These are phyloP conservation scores for Pseudognaphalium luteoalbum DNA, from an alignment of 129 eudicot species.

Conservation along the genomic window DNA sequence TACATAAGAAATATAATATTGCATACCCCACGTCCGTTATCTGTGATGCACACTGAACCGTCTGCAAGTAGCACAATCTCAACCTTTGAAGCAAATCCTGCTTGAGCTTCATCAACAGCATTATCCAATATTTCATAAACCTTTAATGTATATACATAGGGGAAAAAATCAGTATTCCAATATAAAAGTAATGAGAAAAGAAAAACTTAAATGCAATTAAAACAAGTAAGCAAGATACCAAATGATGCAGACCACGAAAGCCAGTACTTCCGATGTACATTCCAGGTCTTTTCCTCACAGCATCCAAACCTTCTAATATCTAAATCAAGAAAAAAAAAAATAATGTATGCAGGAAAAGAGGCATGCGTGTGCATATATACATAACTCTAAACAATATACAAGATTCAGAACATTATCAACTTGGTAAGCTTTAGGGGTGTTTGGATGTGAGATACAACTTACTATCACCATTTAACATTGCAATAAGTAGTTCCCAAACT, in stretches of 20 bases:
- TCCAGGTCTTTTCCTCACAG: slow-evolving; percentile 96
- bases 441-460: no score
- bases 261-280: slow-evolving; percentile 98
- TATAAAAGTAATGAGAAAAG: neutral
- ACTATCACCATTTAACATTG: neutral
- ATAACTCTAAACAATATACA: slow-evolving; percentile 19
- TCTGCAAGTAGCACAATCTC: slow-evolving; percentile 73
- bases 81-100: slow-evolving; percentile 85
- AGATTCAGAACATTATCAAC: neutral
- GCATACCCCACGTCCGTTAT: slow-evolving; percentile 98
- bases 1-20: slow-evolving; percentile 14
- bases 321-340: slow-evolving; percentile 30
- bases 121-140: slow-evolving; percentile 95
- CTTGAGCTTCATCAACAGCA: slow-evolving; percentile 97
- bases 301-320: slow-evolving; percentile 95
- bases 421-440: neutral
- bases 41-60: slow-evolving; percentile 92
- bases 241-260: slow-evolving; percentile 92
- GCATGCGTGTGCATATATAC: neutral
- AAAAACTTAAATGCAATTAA: neutral
- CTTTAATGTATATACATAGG: slow-evolving; percentile 35
- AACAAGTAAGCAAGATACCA: slow-evolving; percentile 48
- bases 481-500: neutral
- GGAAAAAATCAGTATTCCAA: neutral
- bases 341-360: neutral